Base-by-base conservation (phyloP, 148 eudicot genomes). In the Mesembryanthemum crystallinum region DNA sequence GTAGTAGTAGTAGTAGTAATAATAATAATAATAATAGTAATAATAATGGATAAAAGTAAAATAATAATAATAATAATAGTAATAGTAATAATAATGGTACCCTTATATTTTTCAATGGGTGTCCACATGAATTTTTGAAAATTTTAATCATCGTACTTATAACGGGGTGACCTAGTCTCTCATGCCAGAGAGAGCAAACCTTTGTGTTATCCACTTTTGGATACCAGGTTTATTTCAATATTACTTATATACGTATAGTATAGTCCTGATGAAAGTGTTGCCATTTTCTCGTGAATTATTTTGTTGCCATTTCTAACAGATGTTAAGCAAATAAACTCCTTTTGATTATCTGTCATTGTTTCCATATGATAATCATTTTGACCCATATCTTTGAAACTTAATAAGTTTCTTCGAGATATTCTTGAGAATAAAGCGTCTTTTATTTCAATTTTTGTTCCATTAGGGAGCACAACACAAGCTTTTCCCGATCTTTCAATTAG, bases 281-380 rank as follows among this genome's bases (percentile, higher is more conserved):
- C 27, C 49, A 33, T 12, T 21, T 35, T 35, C 21, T 66, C 43
- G 1, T 35, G 21, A 11, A 35, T 7, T 3, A 1, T 4, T 21
- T 66, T 66, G 8, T 20, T 35, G 25, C 47, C 47, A 17, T 10
- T 21, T 1, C 11, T 49, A 66, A 3, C 3, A 20, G 4, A 5
- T 4, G 69, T 66, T 3, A 66, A 25, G 27, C 23, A 66, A 6
- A 66, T 12, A 20, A 35, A 66, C n/a, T 66, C 25, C 27, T 17
- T 66, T 18, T 28, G 14, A 13, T 18, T 30, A 14, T 62, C 37
- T 18, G n/a, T 54, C 8, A 15, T 17, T 15, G 57, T 39, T 39
- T 60, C 67, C 7, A 73, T 39, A 43, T 60, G 39, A 61, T 73
- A 73, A 55, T 64, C 65, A 72, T 59, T 58, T 32, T 58, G 21